Base-by-base conservation (phyloP, 805 yeast species). In the Saturnispora quitensis region DNA sequence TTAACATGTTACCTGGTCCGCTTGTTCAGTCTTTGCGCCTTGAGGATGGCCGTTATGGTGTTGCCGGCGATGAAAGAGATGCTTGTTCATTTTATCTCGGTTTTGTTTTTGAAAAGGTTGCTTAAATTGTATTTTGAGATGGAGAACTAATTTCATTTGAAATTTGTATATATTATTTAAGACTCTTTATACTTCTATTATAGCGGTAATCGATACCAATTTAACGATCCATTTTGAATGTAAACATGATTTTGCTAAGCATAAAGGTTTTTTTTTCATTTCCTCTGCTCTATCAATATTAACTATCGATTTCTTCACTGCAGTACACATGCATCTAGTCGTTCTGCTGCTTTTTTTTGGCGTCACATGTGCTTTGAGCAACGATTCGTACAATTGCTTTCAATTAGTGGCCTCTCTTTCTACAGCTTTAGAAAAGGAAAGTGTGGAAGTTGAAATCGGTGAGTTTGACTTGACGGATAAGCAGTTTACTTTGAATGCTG, bases 21-120 rank as follows among this genome's bases (percentile, higher is more conserved):
- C 58, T 84, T 62, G 67, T 78, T 10, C 86, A 85, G 48, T 85
- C 86, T 5, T 78, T 93, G 62, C 77, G 79, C 55, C 75, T 93
- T 58, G 71, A 76, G 0, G 95, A 88, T 63, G 97, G 97, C 0
- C 75, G 78, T 47, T 81, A 81, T 60, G 97, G 96, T 34, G 86
- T 90, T 36, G 89, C 83, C 64, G 96, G 96, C 2, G 89, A 81
- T 44, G 96, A 91, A 63, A 77, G 87, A 52, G 97, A 91, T 63
- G 89, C 89, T 0, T 75, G 85, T 47, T 88, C 86, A n/a, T 86
- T 89, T 60, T 90, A 89, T 64, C 70, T 86, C 34, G 88, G 89
- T 1, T 89, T 89, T 71, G 91, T 83, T 2, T 89, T 90, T 65
- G 86, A 84, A 36, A 50, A 50, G 40, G 52, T 50, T n/a, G 51